A percentile compares a stretch with the other conserved stretches of the same genome.
phyloP scores from a whole-genome alignment of 148 eudicot genomes.

The Amaranthus cruentus region DNA sequence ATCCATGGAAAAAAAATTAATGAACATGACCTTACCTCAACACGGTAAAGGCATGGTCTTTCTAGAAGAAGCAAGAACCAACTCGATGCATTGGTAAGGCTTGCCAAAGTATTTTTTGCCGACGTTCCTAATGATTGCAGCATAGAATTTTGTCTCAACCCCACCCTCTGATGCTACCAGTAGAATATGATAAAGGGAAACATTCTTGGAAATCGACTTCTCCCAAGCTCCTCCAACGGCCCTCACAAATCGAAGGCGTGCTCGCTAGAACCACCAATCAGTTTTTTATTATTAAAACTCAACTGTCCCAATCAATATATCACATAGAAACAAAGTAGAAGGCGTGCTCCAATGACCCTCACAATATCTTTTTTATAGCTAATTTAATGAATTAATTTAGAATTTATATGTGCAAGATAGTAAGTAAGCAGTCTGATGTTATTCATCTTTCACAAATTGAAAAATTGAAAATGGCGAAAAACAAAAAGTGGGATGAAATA shows the following conservation, averaged over 20 bases:
- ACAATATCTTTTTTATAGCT: too few relatives aligned
- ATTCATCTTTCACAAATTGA: too few relatives aligned
- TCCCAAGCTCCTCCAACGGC: neutral
- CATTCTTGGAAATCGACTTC: neutral
- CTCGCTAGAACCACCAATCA: neutral
- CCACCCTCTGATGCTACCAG: constrained; percentile 5
- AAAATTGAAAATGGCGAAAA: too few relatives aligned
- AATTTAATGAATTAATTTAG: too few relatives aligned
- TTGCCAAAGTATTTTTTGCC: too few relatives aligned
- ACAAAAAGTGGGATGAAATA: too few relatives aligned
- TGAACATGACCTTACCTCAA: neutral
- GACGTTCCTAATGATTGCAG: neutral
- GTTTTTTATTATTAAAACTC: too few relatives aligned
- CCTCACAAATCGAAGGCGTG: neutral
- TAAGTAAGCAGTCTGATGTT: too few relatives aligned
- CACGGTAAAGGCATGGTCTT: neutral
- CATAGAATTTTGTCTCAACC: neutral
- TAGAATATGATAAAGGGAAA: neutral
- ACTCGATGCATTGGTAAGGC: neutral
- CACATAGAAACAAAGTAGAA: too few relatives aligned
- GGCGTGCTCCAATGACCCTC: too few relatives aligned
- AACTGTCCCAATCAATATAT: too few relatives aligned
- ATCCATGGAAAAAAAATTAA: neutral
- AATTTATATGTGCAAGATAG: too few relatives aligned
- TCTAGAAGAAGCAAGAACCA: neutral